Percentiles rank a stretch among this genome's conserved stretches.
Evolutionary conservation across 2,329 filamentous ascomycete species (phyloP).

Genomic region (Raffaelea albimanens): DNA sequence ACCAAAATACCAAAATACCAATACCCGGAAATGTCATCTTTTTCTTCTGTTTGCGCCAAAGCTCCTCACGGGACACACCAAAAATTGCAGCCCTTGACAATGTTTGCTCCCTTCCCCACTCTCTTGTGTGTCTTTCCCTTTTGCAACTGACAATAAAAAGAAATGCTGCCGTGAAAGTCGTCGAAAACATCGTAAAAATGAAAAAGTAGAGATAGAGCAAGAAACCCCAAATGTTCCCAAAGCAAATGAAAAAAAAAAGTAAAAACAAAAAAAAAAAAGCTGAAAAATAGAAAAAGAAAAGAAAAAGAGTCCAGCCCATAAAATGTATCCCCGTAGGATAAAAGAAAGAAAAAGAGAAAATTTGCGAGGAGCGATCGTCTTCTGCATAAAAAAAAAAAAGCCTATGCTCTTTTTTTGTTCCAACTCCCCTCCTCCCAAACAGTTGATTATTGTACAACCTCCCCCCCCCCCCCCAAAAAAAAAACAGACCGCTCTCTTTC

Average conservation of each 20-base stretch:
- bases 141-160: neutral
- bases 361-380: neutral
- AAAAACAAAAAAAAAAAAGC: neutral
- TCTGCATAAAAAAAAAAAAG: neutral
- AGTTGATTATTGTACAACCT: neutral
- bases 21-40: neutral
- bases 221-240: no score
- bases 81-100: neutral
- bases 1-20: neutral
- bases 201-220: no score
- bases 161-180: no score
- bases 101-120: no score
- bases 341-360: neutral
- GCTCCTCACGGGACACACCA: neutral
- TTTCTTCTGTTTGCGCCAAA: slow-evolving; percentile 1
- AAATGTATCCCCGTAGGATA: neutral
- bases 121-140: neutral
- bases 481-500: no score
- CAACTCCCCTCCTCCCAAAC: no score
- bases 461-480: no score
- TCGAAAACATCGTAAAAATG: no score
- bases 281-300: neutral
- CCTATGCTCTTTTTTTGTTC: neutral
- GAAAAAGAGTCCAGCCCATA: slow-evolving; percentile 1
- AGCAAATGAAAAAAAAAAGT: neutral